These are phyloP conservation scores for Parachaetomium inaequale DNA, from an alignment of 495 filamentous ascomycete species.

Conservation along the genomic window DNA sequence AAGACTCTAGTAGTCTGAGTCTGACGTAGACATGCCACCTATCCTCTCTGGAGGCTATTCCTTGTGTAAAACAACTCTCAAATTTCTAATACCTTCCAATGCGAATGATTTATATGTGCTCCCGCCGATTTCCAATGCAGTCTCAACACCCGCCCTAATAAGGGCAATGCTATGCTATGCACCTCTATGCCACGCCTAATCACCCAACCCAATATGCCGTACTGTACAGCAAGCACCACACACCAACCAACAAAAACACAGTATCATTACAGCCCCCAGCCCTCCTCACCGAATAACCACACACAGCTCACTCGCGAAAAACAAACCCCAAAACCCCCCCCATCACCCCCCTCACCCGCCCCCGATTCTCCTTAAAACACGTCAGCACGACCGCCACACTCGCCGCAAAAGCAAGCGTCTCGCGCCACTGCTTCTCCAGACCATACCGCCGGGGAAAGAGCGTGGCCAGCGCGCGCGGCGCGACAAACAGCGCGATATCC, in stretches of 20 bases:
- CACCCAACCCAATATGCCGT: too few relatives aligned
- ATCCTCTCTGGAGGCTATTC: too few relatives aligned
- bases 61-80: too few relatives aligned
- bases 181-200: too few relatives aligned
- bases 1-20: too few relatives aligned
- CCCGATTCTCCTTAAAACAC: conserved; percentile 59
- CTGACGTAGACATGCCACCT: too few relatives aligned
- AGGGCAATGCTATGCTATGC: too few relatives aligned
- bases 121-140: too few relatives aligned
- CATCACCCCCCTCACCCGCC: conserved; percentile 69
- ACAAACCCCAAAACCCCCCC: conserved; percentile 61
- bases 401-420: conserved; percentile 67
- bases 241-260: not conserved
- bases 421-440: conserved; percentile 65
- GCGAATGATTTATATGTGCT: too few relatives aligned
- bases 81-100: too few relatives aligned
- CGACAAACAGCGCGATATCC: conserved; percentile 82
- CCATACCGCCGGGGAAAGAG: conserved; percentile 72
- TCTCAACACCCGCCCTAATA: too few relatives aligned
- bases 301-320: conserved; percentile 28
- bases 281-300: not conserved
- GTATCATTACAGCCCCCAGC: not conserved
- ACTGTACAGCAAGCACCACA: too few relatives aligned
- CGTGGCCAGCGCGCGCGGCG: conserved; percentile 74
- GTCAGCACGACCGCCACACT: conserved; percentile 76